phyloP scores from a whole-genome alignment of 2,329 filamentous ascomycete species.

The Juglanconis juglandina region DNA sequence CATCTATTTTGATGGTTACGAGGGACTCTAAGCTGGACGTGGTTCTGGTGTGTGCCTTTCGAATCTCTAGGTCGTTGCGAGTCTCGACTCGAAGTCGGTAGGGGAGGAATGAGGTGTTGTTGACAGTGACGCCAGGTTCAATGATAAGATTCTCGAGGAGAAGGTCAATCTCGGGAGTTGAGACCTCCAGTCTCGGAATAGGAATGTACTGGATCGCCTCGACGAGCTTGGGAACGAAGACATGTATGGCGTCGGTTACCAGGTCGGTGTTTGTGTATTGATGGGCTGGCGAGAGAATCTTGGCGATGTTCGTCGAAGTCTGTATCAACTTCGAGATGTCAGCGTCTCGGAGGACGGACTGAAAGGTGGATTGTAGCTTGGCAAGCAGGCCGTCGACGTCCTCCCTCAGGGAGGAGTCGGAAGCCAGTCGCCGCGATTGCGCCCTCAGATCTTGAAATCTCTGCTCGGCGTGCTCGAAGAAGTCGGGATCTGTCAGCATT shows the following conservation, averaged over 20 bases:
- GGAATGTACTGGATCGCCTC: conserved; percentile 81
- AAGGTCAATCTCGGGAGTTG: conserved; percentile 78
- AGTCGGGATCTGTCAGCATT: conserved; percentile 80
- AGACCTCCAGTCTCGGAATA: conserved; percentile 85
- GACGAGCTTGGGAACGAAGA: conserved; percentile 76
- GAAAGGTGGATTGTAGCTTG: conserved; percentile 65
- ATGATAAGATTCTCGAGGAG: conserved; percentile 87
- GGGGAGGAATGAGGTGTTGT: conserved; percentile 84
- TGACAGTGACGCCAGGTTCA: conserved; percentile 80
- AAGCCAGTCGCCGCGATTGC: conserved; percentile 60
- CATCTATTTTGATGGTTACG: conserved; percentile 75
- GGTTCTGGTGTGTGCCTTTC: conserved; percentile 71
- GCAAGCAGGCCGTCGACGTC: conserved; percentile 71
- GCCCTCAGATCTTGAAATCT: conserved; percentile 49
- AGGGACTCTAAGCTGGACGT: conserved; percentile 64
- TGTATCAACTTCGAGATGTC: conserved; percentile 67
- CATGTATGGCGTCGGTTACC: conserved; percentile 70
- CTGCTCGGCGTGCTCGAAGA: conserved; percentile 70
- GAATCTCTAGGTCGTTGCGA: conserved; percentile 80
- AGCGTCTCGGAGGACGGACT: conserved; percentile 66
- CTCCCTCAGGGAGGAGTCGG: conserved; percentile 64
- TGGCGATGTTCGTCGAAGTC: conserved; percentile 64
- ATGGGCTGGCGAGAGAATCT: conserved; percentile 65
- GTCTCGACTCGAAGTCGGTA: conserved; percentile 78
- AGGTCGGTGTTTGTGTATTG: conserved; percentile 67